These are phyloP conservation scores for Amphirosellinia nigrospora DNA, from an alignment of 495 filamentous ascomycete genomes.

Conservation along the genomic window DNA sequence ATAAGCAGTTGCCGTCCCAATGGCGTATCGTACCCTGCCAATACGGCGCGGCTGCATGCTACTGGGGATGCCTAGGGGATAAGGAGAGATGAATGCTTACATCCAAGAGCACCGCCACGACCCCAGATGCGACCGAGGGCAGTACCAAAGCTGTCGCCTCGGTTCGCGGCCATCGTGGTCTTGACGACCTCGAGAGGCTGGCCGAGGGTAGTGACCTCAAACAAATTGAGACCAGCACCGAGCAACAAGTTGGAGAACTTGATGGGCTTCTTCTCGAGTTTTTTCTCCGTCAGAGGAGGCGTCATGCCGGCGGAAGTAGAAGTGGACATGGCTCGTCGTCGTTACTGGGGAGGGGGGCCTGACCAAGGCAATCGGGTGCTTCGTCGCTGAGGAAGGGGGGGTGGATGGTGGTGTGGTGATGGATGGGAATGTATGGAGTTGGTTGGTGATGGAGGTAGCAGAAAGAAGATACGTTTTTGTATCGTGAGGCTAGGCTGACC, in stretches of 20 bases:
- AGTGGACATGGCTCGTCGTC: slow-evolving; percentile 61
- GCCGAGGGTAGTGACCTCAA: slow-evolving; percentile 81
- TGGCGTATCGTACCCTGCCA: not conserved
- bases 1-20: not conserved
- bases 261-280: slow-evolving; percentile 97
- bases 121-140: slow-evolving; percentile 89
- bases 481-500: slow-evolving; percentile 25
- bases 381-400: slow-evolving; percentile 64
- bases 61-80: not conserved
- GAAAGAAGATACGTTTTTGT: not conserved
- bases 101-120: slow-evolving; percentile 92
- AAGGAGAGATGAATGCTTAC: slow-evolving; percentile 65
- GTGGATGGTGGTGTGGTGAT: slow-evolving; percentile 18
- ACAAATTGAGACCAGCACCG: slow-evolving; percentile 96
- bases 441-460: slow-evolving; percentile 24
- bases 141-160: slow-evolving; percentile 81
- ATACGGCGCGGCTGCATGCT: not conserved
- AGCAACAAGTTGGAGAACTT: slow-evolving; percentile 99
- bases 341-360: slow-evolving; percentile 71
- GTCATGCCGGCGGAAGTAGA: slow-evolving; percentile 61
- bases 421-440: slow-evolving; percentile 25
- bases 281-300: slow-evolving; percentile 54
- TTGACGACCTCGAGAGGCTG: slow-evolving; percentile 99
- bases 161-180: slow-evolving; percentile 98
- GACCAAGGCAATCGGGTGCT: slow-evolving; percentile 91